These are phyloP conservation scores for Glycyrrhiza uralensis DNA, from an alignment of 306 rosid species.

Conservation along the genomic window DNA sequence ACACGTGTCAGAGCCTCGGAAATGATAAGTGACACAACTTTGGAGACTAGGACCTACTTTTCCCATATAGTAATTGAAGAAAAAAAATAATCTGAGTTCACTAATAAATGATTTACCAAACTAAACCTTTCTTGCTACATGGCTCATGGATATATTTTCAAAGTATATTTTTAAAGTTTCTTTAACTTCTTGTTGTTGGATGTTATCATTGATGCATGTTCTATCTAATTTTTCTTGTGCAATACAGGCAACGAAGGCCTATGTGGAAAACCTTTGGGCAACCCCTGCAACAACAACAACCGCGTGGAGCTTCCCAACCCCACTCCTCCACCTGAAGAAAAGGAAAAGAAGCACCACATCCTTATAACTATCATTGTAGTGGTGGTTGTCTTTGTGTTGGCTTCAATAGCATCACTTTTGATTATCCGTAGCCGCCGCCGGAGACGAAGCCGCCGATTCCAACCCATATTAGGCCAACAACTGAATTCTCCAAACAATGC, in stretches of 20 bases:
- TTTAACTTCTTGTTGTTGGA: background rate
- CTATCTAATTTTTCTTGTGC: background rate
- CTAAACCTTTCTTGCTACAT: no score
- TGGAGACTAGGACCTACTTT: no score
- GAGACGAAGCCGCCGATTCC: background rate
- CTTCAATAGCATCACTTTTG: conserved; percentile 17
- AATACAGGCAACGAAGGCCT: conserved; percentile 52
- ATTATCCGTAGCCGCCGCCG: conserved; percentile 11
- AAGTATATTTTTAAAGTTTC: no score
- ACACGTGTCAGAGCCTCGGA: no score
- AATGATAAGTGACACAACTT: no score
- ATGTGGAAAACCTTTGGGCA: conserved; percentile 57
- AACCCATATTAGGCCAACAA: background rate
- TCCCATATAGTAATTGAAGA: no score
- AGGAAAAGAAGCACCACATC: conserved; percentile 26
- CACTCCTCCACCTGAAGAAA: background rate
- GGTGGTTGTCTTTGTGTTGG: conserved; percentile 22
- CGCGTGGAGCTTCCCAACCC: background rate
- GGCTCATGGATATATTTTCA: no score
- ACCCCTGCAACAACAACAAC: conserved; percentile 26
- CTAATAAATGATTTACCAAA: no score
- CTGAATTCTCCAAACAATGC: background rate
- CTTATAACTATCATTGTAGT: conserved; percentile 27
- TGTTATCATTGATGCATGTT: background rate
- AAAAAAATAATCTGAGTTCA: no score